phyloP scores from a whole-genome alignment of 805 yeast genomes.

The Hermanozyma aechmeae region DNA sequence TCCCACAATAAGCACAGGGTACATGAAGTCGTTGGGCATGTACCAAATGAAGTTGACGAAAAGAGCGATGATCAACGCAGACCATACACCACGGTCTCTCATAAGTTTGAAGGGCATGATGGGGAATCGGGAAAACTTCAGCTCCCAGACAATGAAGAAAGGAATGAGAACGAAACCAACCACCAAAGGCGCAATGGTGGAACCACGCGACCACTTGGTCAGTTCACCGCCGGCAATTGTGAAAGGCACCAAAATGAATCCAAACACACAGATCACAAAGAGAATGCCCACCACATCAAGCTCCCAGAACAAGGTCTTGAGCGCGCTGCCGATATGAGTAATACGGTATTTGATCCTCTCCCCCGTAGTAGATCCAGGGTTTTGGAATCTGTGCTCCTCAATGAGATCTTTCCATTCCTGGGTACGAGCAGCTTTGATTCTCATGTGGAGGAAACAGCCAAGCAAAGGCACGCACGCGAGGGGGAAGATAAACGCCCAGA shows the following conservation, averaged over 20 bases:
- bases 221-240: slow-evolving; percentile 64
- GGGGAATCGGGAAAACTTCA: slow-evolving; percentile 48
- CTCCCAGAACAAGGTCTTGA: slow-evolving; percentile 53
- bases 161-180: slow-evolving; percentile 58
- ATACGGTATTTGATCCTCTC: too few species aligned
- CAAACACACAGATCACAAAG: slow-evolving; percentile 45
- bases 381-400: slow-evolving; percentile 31
- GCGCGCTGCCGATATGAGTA: too few species aligned
- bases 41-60: slow-evolving; percentile 54
- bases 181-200: slow-evolving; percentile 60
- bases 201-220: slow-evolving; percentile 48
- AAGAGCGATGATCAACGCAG: slow-evolving; percentile 53
- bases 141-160: slow-evolving; percentile 52
- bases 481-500: slow-evolving; percentile 76
- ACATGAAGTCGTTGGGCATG: slow-evolving; percentile 63
- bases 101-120: slow-evolving; percentile 49
- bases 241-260: slow-evolving; percentile 61
- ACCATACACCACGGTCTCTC: slow-evolving; percentile 65
- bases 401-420: slow-evolving; percentile 39
- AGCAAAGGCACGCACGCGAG: slow-evolving; percentile 53
- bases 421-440: slow-evolving; percentile 40
- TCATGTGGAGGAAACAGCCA: slow-evolving; percentile 46
- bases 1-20: slow-evolving; percentile 57
- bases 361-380: too few species aligned
- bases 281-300: slow-evolving; percentile 57